These are phyloP conservation scores for Pleurotus citrinopileatus DNA, from an alignment of 768 basidiomycete genomes.

Conservation along the genomic window DNA sequence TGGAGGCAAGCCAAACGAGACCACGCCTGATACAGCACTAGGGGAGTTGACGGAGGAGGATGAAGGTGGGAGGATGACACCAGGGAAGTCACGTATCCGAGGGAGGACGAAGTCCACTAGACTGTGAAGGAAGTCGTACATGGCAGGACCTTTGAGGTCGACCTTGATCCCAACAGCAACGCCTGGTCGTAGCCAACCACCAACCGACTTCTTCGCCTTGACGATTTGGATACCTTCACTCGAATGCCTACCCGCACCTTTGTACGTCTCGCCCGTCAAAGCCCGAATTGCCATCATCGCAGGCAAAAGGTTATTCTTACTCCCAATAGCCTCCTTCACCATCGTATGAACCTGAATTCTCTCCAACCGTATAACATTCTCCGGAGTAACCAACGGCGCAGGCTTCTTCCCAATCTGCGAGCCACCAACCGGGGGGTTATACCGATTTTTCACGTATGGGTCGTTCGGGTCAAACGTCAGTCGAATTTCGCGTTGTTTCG, in stretches of 20 bases:
- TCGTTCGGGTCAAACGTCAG: slow-evolving; percentile 72
- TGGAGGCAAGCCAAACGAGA: slow-evolving; percentile 84
- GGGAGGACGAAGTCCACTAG: slow-evolving; percentile 96
- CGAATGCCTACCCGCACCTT: slow-evolving; percentile 69
- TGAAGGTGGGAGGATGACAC: slow-evolving; percentile 74
- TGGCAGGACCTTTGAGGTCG: slow-evolving; percentile 83
- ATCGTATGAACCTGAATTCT: slow-evolving; percentile 84
- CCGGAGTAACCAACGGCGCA: slow-evolving; percentile 61
- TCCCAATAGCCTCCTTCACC: slow-evolving; percentile 74
- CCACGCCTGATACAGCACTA: slow-evolving; percentile 80
- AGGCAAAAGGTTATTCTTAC: slow-evolving; percentile 72
- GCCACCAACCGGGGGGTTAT: slow-evolving; percentile 75
- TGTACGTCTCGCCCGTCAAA: slow-evolving; percentile 77
- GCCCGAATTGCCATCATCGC: slow-evolving; percentile 86
- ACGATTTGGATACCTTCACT: slow-evolving; percentile 79
- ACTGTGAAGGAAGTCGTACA: slow-evolving; percentile 91
- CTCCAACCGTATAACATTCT: slow-evolving; percentile 76
- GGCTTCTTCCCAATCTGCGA: slow-evolving; percentile 63
- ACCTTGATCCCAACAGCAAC: slow-evolving; percentile 87
- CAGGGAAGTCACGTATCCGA: slow-evolving; percentile 85
- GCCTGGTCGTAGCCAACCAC: slow-evolving; percentile 82
- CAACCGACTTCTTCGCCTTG: slow-evolving; percentile 62
- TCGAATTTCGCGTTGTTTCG: slow-evolving; percentile 54
- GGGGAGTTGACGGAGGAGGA: slow-evolving; percentile 70
- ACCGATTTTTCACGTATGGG: slow-evolving; percentile 79